Conservation (phyloP, 306 rosid species). For the Castanea crenata region DNA sequence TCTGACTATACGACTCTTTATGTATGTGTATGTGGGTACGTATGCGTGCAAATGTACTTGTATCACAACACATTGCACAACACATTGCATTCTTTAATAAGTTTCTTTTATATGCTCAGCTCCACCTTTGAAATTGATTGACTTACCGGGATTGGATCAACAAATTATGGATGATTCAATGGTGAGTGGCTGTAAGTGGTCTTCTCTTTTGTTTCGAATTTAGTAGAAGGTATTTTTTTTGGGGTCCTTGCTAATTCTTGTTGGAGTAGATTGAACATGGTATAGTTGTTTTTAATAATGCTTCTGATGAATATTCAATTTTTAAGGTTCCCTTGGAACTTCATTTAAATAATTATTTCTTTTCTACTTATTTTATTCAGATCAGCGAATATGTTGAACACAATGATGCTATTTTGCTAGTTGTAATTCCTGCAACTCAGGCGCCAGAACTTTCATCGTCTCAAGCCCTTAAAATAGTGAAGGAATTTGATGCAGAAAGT, state of each 20-base stretch:
- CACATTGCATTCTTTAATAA: background rate
- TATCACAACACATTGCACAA: background rate
- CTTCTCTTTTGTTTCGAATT: too few relatives aligned
- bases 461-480: constrained; percentile 80
- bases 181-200: constrained; percentile 41
- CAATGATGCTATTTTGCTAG: constrained; percentile 87
- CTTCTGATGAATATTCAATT: too few relatives aligned
- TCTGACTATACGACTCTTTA: background rate
- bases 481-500: constrained; percentile 92
- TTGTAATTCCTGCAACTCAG: constrained; percentile 86
- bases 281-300: too few relatives aligned
- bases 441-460: constrained; percentile 87
- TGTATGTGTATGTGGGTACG: background rate
- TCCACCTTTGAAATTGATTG: constrained; percentile 86
- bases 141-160: constrained; percentile 92
- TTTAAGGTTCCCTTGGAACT: too few relatives aligned
- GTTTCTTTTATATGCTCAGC: constrained; percentile 51
- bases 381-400: constrained; percentile 86
- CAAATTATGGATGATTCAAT: constrained; percentile 81
- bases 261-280: too few relatives aligned
- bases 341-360: background rate
- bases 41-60: background rate
- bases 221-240: too few relatives aligned
- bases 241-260: too few relatives aligned
- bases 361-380: constrained; percentile 48